A percentile compares a stretch with the other conserved stretches of the same genome.
Evolutionary conservation across 1,284 basidiomycete species (phyloP).

Genomic region (Bjerkandera adusta): DNA sequence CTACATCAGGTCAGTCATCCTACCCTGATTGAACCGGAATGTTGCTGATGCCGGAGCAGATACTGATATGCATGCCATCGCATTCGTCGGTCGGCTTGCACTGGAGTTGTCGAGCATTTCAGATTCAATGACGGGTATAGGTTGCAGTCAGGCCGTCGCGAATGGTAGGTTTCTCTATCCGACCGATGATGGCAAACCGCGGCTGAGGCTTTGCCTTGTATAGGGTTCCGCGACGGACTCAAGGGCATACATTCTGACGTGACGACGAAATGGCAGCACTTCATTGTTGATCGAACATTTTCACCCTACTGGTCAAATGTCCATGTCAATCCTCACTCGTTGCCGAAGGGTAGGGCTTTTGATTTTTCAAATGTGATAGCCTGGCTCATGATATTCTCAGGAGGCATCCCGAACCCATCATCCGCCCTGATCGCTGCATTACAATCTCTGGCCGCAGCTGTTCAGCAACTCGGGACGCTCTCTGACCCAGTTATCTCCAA

Average conservation of each 20-base stretch:
- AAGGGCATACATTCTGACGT: constrained; percentile 39
- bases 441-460: constrained; percentile 48
- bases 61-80: constrained; percentile 26
- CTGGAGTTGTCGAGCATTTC: constrained; percentile 42
- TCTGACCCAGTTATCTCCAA: constrained; percentile 34
- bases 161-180: constrained; percentile 32
- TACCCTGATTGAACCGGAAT: neutral
- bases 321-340: neutral
- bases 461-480: constrained; percentile 51
- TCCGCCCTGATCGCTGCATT: constrained; percentile 52
- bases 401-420: constrained; percentile 44
- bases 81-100: constrained; percentile 42
- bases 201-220: neutral
- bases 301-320: constrained; percentile 20
- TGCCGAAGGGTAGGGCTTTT: neutral
- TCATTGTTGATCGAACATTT: constrained; percentile 35
- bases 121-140: constrained; percentile 42
- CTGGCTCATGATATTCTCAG: neutral
- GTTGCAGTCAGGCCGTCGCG: constrained; percentile 35
- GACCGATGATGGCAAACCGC: constrained; percentile 2
- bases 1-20: constrained; percentile 30
- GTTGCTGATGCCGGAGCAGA: constrained; percentile 8
- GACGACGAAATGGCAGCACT: constrained; percentile 48
- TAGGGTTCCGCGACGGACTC: constrained; percentile 45
- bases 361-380: neutral